Base-by-base conservation (phyloP, 768 basidiomycete species). In the Boletus rubropictus region DNA sequence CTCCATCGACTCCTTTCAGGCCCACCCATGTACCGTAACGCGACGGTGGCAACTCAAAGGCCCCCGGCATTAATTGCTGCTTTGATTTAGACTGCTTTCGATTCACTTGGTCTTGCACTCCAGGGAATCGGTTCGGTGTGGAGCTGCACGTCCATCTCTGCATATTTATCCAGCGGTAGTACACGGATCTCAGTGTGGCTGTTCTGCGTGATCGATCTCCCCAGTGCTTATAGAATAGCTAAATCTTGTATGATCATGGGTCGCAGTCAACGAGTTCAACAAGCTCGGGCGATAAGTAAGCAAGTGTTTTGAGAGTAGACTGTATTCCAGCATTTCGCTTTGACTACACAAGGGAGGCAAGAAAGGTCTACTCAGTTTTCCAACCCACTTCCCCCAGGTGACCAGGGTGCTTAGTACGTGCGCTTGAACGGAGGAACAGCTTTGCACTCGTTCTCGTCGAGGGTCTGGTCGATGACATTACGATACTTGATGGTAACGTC, bases 371-470 rank as follows among this genome's bases (percentile, higher is more conserved):
- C 46, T 38, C 35, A 20, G 27, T 47, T 50, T 54, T 39, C 37
- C 36, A 41, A 47, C 41, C 36, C 25, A 18, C 11, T 22, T 39
- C 34, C 45, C 38, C 27, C 7, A 1, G 18, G 8, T 6, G 24
- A 42, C 35, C 25, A 22, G 39, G 32, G 20, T 39, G 9, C 28
- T 42, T 77, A 94, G 70, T 94, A 95, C 46, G 89, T 88, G 68
- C 92, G 89, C 79, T 95, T 95, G 82, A 96, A 96, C 12, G 95
- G 95, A 53, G 95, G 95, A 28, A 98, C 91, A 33, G 86, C 63
- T 76, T 94, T 95, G 85, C 94, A 95, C 73, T 97, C 95, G 60
- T 81, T 85, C 72, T 95, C 90, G 63, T 99, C 95, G 36, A 98
- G 79, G 36, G 96, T 98, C 40, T 69, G 79, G 56, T 69, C 74